A percentile compares a stretch with the other conserved stretches of the same genome.
Conservation (phyloP, 116 monocot species). For the Posidonia oceanica region DNA sequence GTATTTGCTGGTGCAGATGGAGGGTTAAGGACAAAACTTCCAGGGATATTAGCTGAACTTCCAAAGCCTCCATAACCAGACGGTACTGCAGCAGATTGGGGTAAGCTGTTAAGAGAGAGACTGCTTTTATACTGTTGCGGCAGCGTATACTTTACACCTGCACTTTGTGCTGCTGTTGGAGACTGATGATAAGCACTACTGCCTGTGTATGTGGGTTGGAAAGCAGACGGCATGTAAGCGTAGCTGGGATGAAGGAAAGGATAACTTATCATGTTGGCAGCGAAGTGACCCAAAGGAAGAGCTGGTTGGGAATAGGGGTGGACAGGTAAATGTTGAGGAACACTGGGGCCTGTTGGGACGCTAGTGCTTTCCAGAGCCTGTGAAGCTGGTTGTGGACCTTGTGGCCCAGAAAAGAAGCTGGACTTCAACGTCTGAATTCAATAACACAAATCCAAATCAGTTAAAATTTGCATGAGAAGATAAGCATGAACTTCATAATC, state of each 20-base stretch:
- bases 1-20: conserved; percentile 31
- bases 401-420: conserved; percentile 37
- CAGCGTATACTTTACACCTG: conserved; percentile 56
- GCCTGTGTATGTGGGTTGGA: conserved; percentile 65
- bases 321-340: conserved; percentile 62
- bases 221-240: conserved; percentile 68
- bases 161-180: conserved; percentile 32
- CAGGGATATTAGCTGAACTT: conserved; percentile 52
- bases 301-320: conserved; percentile 73
- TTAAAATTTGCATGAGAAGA: neutral
- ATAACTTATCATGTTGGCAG: conserved; percentile 74
- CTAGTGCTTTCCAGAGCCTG: conserved; percentile 42
- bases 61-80: conserved; percentile 68
- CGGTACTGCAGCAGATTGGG: conserved; percentile 47
- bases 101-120: conserved; percentile 41
- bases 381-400: conserved; percentile 18
- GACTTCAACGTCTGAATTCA: conserved; percentile 34
- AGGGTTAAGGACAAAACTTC: conserved; percentile 46
- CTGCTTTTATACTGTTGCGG: conserved; percentile 85
- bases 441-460: conserved; percentile 1
- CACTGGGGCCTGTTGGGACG: conserved; percentile 24
- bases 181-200: conserved; percentile 72
- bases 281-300: conserved; percentile 64
- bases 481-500: neutral
- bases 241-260: conserved; percentile 71